These are phyloP conservation scores for Neofusicoccum cordaticola DNA, from an alignment of 2,329 filamentous ascomycete species.

Conservation along the genomic window DNA sequence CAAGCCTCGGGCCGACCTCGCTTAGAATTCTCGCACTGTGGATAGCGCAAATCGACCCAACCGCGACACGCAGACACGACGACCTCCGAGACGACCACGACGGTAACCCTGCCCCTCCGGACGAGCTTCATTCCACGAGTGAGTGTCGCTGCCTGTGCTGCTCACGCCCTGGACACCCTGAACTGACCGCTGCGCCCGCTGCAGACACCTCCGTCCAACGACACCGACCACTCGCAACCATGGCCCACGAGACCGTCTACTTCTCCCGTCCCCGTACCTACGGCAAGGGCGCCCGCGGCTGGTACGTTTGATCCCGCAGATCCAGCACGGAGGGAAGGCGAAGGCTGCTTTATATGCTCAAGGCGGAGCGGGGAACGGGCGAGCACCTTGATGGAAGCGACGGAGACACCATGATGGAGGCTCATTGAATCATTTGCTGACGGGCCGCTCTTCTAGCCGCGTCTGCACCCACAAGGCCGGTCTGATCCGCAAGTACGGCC, in stretches of 20 bases:
- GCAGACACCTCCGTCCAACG: constrained; percentile 17
- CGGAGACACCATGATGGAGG: not conserved
- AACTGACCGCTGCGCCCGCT: not conserved
- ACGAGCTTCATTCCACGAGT: constrained; percentile 16
- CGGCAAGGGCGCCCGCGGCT: constrained; percentile 92
- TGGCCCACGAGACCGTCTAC: constrained; percentile 97
- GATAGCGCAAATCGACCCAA: constrained; percentile 13
- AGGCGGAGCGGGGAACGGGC: constrained; percentile 15
- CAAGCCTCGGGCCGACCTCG: constrained; percentile 18
- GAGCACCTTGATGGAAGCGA: constrained; percentile 16
- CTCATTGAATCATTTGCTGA: constrained; percentile 27
- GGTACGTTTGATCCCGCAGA: constrained; percentile 61
- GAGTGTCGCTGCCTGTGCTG: not conserved
- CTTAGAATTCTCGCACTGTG: constrained; percentile 19
- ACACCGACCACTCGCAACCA: constrained; percentile 51
- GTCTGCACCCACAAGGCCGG: constrained; percentile 93
- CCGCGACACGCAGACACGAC: constrained; percentile 13
- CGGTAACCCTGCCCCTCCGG: constrained; percentile 13
- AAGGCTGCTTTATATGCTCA: constrained; percentile 4
- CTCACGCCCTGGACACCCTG: not conserved
- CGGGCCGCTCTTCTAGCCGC: constrained; percentile 53
- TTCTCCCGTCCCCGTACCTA: constrained; percentile 96
- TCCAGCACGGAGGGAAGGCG: not conserved
- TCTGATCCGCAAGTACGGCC: constrained; percentile 99
- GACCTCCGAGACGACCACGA: constrained; percentile 17